These are phyloP conservation scores for Diaporthe batatas DNA, from an alignment of 2,329 filamentous ascomycete species.

Conservation along the genomic window DNA sequence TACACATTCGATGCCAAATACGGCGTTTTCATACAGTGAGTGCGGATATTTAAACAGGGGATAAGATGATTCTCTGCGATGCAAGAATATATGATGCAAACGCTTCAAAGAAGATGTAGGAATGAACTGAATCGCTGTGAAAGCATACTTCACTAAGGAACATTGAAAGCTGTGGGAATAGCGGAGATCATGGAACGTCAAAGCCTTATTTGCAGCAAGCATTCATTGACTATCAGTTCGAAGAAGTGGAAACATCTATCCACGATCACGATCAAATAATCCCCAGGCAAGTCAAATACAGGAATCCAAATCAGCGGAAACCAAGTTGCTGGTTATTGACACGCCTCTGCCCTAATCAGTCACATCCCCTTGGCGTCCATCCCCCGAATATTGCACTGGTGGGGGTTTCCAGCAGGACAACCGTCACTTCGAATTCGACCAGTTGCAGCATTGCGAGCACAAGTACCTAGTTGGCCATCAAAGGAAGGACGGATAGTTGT, in stretches of 20 bases:
- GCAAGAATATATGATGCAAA: not conserved
- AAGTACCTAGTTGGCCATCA: not conserved
- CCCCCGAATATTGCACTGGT: not conserved
- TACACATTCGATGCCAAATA: too few relatives aligned
- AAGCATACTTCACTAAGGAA: too few relatives aligned
- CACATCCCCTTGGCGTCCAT: not conserved
- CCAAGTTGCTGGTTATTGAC: not conserved
- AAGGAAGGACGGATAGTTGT: not conserved
- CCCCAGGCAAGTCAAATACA: not conserved
- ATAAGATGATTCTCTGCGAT: not conserved
- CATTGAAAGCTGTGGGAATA: too few relatives aligned
- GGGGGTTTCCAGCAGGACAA: not conserved
- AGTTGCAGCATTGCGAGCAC: not conserved
- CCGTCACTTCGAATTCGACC: not conserved
- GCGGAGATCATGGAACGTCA: not conserved
- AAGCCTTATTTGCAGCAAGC: not conserved
- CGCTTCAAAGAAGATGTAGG: not conserved
- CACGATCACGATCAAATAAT: too few relatives aligned
- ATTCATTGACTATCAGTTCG: not conserved
- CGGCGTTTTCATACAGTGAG: too few relatives aligned
- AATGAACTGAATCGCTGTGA: not conserved
- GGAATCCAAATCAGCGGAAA: not conserved
- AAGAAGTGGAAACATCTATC: not conserved
- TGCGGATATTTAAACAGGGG: too few relatives aligned
- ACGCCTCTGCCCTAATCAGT: not conserved